These are phyloP conservation scores for Neospora caninum DNA, from an alignment of 169 alveolate genomes.

Conservation along the genomic window DNA sequence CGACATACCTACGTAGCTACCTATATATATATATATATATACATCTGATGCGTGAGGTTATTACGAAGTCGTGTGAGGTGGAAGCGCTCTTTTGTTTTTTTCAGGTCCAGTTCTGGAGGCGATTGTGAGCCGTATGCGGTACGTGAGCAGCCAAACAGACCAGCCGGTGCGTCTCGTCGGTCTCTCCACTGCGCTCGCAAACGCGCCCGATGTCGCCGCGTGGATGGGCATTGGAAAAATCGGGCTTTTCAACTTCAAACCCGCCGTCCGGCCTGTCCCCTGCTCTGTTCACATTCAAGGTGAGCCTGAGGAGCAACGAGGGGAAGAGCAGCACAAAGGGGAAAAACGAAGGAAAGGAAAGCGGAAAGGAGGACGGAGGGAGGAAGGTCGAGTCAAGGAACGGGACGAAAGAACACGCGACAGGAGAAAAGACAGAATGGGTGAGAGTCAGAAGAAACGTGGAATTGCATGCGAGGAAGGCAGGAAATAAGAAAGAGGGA, in stretches of 20 bases:
- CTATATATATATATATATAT: neutral
- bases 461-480: neutral
- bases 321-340: no score
- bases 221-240: slow-evolving; percentile 97
- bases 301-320: neutral
- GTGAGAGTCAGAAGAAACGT: no score
- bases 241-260: slow-evolving; percentile 97
- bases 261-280: slow-evolving; percentile 98
- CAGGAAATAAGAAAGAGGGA: no score
- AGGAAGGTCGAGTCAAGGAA: no score
- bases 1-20: neutral
- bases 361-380: no score
- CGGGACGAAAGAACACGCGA: neutral
- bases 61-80: no score
- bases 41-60: no score
- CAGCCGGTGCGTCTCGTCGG: slow-evolving; percentile 93
- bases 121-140: slow-evolving; percentile 96
- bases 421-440: neutral
- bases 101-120: slow-evolving; percentile 99
- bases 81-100: neutral
- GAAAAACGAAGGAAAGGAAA: no score
- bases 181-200: slow-evolving; percentile 98
- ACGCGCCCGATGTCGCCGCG: slow-evolving; percentile 96
- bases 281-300: slow-evolving; percentile 97
- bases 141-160: slow-evolving; percentile 89